phyloP scores from a whole-genome alignment of 1,139 yeast genomes.

The Blastobotrys capitulatus region DNA sequence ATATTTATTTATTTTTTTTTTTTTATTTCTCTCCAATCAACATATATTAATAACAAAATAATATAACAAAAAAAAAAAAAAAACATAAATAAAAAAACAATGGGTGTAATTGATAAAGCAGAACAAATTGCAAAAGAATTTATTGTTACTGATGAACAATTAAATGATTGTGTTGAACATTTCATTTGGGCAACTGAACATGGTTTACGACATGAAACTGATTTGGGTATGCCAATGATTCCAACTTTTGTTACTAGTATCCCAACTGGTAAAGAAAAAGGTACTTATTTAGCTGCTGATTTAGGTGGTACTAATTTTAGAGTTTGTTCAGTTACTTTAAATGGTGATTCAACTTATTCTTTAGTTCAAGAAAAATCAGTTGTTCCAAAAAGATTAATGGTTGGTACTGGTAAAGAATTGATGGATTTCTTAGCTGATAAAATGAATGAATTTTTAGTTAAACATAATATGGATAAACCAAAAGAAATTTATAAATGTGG shows the following conservation, averaged over 20 bases:
- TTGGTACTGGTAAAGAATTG: conserved; percentile 49
- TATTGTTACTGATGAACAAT: conserved; percentile 44
- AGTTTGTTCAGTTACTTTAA: conserved; percentile 74
- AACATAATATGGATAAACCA: conserved; percentile 35
- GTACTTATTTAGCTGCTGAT: conserved; percentile 75
- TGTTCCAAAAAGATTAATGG: conserved; percentile 70
- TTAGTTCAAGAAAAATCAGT: conserved; percentile 67
- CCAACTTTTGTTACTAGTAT: conserved; percentile 77
- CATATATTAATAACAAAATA: no score
- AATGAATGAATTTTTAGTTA: conserved; percentile 54
- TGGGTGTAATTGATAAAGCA: conserved; percentile 29
- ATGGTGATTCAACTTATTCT: conserved; percentile 74
- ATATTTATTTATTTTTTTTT: not conserved
- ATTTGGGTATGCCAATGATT: conserved; percentile 72
- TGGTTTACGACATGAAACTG: conserved; percentile 27
- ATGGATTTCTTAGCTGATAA: conserved; percentile 71
- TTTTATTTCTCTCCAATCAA: not conserved
- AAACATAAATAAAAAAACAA: not conserved
- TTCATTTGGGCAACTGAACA: conserved; percentile 40
- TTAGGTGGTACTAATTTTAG: conserved; percentile 86
- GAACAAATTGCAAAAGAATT: conserved; percentile 52
- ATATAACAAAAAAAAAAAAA: not conserved
- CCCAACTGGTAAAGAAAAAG: conserved; percentile 75
- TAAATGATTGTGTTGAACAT: conserved; percentile 55
- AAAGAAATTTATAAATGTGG: conserved; percentile 57